A percentile compares a stretch with the other conserved stretches of the same genome.
These are phyloP conservation scores for Penstemon eatonii DNA, from an alignment of 257 asterid genomes.

Conservation along the genomic window DNA sequence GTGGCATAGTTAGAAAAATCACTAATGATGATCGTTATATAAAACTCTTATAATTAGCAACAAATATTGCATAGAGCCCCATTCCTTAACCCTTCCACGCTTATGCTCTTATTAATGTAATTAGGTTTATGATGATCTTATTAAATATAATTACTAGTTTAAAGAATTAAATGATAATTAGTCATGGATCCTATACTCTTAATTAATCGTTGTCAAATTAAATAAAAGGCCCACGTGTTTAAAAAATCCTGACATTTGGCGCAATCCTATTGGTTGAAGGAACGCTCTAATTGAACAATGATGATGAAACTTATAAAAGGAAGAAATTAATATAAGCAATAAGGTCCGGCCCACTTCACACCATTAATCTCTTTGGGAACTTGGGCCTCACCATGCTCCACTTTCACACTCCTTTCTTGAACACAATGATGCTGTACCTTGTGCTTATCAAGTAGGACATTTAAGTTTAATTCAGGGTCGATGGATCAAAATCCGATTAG, in stretches of 20 bases:
- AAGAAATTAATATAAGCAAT: conserved; percentile 12
- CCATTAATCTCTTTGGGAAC: conserved; percentile 73
- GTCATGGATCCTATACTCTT: neutral
- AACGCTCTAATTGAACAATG: conserved; percentile 52
- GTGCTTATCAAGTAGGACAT: conserved; percentile 32
- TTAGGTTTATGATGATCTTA: conserved; percentile 20
- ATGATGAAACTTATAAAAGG: conserved; percentile 35
- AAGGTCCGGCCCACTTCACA: conserved; percentile 38
- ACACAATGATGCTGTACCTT: conserved; percentile 37
- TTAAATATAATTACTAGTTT: conserved; percentile 21
- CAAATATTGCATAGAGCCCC: neutral
- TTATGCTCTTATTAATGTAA: neutral
- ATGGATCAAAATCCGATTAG: too few relatives aligned
- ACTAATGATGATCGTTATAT: too few relatives aligned
- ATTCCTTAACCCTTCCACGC: neutral
- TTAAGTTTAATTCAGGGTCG: neutral
- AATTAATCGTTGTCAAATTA: conserved; percentile 24
- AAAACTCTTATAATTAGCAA: neutral
- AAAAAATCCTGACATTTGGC: conserved; percentile 38
- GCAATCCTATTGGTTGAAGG: conserved; percentile 33
- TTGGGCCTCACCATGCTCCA: conserved; percentile 79
- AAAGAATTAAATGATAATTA: conserved; percentile 17
- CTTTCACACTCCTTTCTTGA: conserved; percentile 38
- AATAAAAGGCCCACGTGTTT: conserved; percentile 33
- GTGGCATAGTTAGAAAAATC: too few relatives aligned